phyloP scores from a whole-genome alignment of 2,329 filamentous ascomycete species.

The Trichoderma sp. region DNA sequence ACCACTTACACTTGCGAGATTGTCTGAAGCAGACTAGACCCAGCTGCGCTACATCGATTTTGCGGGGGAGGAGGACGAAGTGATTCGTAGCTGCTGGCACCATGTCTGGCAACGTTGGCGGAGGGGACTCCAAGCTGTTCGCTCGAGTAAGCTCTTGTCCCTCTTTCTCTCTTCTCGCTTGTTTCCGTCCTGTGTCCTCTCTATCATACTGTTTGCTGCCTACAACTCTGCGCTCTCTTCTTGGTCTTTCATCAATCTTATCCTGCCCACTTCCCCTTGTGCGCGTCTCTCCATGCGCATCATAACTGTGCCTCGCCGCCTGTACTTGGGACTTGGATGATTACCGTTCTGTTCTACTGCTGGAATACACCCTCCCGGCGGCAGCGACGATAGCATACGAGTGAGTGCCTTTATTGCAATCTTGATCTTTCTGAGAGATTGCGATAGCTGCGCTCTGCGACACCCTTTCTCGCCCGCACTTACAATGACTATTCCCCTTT shows the following conservation, averaged over 20 bases:
- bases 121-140: conserved; percentile 99
- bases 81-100: conserved; percentile 17
- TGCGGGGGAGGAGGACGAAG: conserved; percentile 26
- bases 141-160: conserved; percentile 72
- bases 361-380: not conserved
- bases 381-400: not conserved
- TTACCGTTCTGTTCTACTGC: not conserved
- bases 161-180: not conserved
- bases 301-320: not conserved
- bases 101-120: conserved; percentile 62
- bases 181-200: not conserved
- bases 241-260: conserved; percentile 27
- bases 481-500: conserved; percentile 6
- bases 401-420: not conserved
- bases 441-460: conserved; percentile 4
- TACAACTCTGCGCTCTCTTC: not conserved
- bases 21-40: conserved; percentile 1
- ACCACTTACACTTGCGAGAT: not conserved
- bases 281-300: not conserved
- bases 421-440: not conserved
- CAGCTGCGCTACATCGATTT: conserved; percentile 4
- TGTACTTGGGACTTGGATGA: not conserved
- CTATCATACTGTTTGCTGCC: conserved; percentile 17
- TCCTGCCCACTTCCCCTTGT: conserved; percentile 20
- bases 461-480: not conserved